These are phyloP conservation scores for Fusarium albosuccineum DNA, from an alignment of 2,329 filamentous ascomycete species.

Conservation along the genomic window DNA sequence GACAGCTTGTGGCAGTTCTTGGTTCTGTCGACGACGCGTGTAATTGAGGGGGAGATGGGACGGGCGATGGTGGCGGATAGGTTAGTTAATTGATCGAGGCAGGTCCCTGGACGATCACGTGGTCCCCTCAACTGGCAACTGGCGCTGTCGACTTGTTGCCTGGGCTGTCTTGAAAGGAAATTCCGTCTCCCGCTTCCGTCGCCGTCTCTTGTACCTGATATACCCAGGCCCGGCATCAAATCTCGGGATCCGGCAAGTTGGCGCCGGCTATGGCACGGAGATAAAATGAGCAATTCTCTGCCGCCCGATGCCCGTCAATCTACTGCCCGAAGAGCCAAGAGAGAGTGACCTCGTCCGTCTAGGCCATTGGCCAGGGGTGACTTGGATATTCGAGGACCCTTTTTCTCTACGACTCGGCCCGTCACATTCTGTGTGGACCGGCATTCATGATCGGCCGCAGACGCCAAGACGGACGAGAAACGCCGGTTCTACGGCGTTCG, in stretches of 20 bases:
- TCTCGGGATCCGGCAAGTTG: conserved; percentile 39
- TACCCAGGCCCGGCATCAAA: not conserved
- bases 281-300: conserved; percentile 19
- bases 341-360: conserved; percentile 26
- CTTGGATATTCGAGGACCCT: not conserved
- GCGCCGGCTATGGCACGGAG: conserved; percentile 42
- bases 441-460: not conserved
- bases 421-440: not conserved
- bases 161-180: not conserved
- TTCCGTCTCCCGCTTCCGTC: not conserved
- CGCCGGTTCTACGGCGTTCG: too few species aligned
- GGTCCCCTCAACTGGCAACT: too few species aligned
- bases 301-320: not conserved
- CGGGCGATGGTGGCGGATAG: too few species aligned
- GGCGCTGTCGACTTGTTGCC: too few species aligned
- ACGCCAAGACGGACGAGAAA: not conserved
- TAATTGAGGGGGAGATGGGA: not conserved
- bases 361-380: conserved; percentile 19
- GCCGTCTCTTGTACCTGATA: not conserved
- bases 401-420: not conserved
- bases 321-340: not conserved
- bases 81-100: not conserved
- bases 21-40: not conserved
- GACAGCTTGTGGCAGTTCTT: not conserved
- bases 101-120: too few species aligned